phyloP scores from a whole-genome alignment of 78 protist species.

The Acrasis kona region DNA sequence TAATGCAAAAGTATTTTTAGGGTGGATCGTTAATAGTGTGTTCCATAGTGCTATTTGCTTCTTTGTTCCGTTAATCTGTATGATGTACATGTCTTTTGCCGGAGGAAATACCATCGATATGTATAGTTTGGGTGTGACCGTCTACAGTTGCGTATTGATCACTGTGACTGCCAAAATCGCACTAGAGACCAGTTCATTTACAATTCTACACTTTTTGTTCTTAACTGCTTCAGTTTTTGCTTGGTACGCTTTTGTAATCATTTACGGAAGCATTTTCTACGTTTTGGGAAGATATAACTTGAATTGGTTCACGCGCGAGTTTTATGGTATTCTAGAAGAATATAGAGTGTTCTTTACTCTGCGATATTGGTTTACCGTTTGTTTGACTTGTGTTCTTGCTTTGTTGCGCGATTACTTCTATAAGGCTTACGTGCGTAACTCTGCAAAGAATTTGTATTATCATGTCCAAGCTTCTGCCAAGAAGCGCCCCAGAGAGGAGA shows the following conservation, averaged over 20 bases:
- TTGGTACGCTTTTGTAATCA: slow-evolving; percentile 12
- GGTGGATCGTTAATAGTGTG: not conserved
- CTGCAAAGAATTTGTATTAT: no score
- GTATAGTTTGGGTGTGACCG: not conserved
- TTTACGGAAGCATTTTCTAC: slow-evolving; percentile 5
- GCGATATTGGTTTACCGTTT: not conserved
- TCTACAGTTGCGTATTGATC: not conserved
- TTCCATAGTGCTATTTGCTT: slow-evolving; percentile 11
- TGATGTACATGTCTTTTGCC: not conserved
- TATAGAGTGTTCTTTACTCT: not conserved
- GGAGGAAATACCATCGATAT: not conserved
- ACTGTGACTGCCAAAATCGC: slow-evolving; percentile 2
- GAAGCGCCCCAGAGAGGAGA: no score
- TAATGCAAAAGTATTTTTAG: slow-evolving; percentile 2
- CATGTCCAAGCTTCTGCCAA: no score
- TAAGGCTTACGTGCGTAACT: no score
- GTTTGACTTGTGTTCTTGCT: not conserved
- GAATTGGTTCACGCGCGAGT: no score
- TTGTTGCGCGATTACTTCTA: not conserved
- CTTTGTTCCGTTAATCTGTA: not conserved
- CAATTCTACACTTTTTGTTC: not conserved
- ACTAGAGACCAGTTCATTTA: slow-evolving; percentile 5
- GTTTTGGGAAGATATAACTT: not conserved
- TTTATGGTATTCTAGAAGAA: no score
- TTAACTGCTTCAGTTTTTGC: not conserved